Evolutionary conservation across 2,329 filamentous ascomycete genomes (phyloP).

Genomic region (Hypomyces perniciosus): DNA sequence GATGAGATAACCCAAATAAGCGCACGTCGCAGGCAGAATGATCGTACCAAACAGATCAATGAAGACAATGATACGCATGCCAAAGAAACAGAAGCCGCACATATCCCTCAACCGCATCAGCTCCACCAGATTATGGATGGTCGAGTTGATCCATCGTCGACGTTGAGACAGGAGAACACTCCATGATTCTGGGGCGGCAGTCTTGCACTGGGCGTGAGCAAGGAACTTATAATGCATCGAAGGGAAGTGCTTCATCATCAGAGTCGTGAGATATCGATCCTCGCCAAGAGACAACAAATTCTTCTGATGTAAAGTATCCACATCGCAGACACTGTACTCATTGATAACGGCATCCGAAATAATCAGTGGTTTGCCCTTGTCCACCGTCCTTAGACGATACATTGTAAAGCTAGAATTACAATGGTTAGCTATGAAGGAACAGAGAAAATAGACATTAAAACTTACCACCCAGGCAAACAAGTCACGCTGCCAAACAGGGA

Average conservation of each 20-base stretch:
- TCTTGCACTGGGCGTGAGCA: conserved; percentile 85
- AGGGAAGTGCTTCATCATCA: conserved; percentile 98
- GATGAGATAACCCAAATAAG: conserved; percentile 82
- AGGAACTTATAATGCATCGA: conserved; percentile 95
- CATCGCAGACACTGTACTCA: conserved; percentile 82
- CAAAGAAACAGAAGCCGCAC: conserved; percentile 98
- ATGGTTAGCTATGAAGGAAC: background rate
- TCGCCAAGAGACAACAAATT: conserved; percentile 90
- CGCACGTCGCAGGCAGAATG: conserved; percentile 82
- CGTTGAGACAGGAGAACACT: conserved; percentile 92
- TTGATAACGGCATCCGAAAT: conserved; percentile 82
- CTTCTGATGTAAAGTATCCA: conserved; percentile 96
- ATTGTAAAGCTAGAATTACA: conserved; percentile 75
- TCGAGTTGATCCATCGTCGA: conserved; percentile 99
- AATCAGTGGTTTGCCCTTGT: conserved; percentile 90
- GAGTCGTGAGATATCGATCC: conserved; percentile 91
- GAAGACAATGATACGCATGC: conserved; percentile 94
- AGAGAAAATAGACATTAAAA: conserved; percentile 21
- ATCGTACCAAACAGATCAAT: conserved; percentile 90
- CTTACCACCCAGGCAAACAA: conserved; percentile 97
- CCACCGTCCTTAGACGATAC: conserved; percentile 91
- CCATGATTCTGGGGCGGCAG: conserved; percentile 91
- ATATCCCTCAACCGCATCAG: conserved; percentile 86
- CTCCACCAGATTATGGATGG: conserved; percentile 91
- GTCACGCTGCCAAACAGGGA: conserved; percentile 97